These are phyloP conservation scores for Nitzschia putrida DNA, from an alignment of 108 stramenopile species.

Conservation along the genomic window DNA sequence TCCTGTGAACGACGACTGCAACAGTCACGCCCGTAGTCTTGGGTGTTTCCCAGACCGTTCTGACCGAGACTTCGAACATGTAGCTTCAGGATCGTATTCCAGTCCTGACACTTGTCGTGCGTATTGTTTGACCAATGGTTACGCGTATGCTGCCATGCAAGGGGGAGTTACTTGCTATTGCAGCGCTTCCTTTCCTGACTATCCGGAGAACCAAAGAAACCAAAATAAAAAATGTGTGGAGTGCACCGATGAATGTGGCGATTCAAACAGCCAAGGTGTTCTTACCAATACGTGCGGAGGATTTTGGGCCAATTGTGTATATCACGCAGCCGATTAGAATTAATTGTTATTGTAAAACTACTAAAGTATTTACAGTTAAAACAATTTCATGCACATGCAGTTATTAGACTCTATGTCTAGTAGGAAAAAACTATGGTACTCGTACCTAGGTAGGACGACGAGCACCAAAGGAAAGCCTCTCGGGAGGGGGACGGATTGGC, in stretches of 20 bases:
- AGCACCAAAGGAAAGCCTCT: too few species aligned
- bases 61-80: background rate
- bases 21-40: background rate
- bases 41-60: background rate
- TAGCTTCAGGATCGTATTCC: background rate
- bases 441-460: too few species aligned
- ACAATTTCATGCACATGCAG: too few species aligned
- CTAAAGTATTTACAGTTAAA: too few species aligned
- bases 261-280: too few species aligned
- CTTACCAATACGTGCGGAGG: background rate
- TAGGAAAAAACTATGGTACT: too few species aligned
- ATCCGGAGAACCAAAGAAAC: background rate
- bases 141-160: background rate
- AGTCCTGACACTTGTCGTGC: background rate
- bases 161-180: background rate
- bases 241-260: background rate
- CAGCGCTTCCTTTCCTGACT: background rate
- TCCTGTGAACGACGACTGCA: background rate
- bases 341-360: too few species aligned
- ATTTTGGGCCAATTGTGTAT: background rate
- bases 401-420: too few species aligned
- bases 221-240: background rate
- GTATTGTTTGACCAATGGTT: background rate
- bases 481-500: too few species aligned
- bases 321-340: background rate